phyloP scores from a whole-genome alignment of 768 basidiomycete species.

The Hysterangium stoloniferum region DNA sequence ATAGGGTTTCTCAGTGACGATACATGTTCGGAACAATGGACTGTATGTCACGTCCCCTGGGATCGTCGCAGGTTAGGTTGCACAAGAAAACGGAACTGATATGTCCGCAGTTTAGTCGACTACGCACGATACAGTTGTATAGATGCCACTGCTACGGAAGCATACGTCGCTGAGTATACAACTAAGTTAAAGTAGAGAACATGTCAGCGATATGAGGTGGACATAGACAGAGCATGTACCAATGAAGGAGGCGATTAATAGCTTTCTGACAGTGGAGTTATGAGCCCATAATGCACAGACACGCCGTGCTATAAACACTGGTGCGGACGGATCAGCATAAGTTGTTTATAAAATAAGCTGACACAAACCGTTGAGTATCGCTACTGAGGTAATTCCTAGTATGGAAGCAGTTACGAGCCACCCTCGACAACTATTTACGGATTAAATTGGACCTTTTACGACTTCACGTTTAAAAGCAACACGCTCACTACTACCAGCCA shows the following conservation, averaged over 20 bases:
- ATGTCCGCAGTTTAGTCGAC: no score
- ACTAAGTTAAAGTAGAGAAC: not conserved
- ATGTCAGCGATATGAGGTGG: not conserved
- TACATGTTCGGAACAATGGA: not conserved
- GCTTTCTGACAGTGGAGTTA: not conserved
- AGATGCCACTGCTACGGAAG: not conserved
- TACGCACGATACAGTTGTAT: not conserved
- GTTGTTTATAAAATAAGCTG: not conserved
- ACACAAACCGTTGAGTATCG: not conserved
- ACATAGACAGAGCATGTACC: not conserved
- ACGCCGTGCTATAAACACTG: not conserved
- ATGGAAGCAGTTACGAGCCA: not conserved
- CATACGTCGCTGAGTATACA: not conserved
- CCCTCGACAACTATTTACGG: not conserved
- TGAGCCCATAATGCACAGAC: not conserved
- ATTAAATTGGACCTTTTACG: not conserved
- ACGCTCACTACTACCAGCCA: not conserved
- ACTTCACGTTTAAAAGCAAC: not conserved
- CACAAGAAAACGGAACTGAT: not conserved
- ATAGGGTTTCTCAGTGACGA: not conserved
- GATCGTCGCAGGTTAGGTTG: not conserved
- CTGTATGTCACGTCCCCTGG: not conserved
- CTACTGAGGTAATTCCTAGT: not conserved
- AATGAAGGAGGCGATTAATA: not conserved
- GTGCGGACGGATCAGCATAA: not conserved